Conservation (phyloP, 257 asterid genomes). For the Anisodus tanguticus region DNA sequence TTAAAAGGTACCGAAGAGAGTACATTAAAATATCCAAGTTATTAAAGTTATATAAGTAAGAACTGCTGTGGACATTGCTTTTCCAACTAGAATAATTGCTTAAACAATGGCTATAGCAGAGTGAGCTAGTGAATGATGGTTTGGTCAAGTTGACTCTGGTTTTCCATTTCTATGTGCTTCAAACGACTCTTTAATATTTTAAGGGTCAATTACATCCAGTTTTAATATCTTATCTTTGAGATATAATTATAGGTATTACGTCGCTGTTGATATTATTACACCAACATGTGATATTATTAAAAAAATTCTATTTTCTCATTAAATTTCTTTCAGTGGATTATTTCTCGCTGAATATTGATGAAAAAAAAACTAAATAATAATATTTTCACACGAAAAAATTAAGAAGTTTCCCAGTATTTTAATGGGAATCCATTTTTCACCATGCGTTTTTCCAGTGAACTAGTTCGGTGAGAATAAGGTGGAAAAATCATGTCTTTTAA, state of each 20-base stretch:
- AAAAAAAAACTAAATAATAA: too few species aligned
- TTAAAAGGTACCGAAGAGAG: too few species aligned
- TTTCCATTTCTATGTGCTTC: constrained; percentile 10
- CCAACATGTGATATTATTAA: neutral
- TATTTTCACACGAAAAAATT: too few species aligned
- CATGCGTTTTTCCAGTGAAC: too few species aligned
- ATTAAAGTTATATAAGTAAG: neutral
- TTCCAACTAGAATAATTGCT: neutral
- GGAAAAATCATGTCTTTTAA: too few species aligned
- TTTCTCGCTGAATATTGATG: too few species aligned
- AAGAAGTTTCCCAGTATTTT: too few species aligned
- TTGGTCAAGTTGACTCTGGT: neutral
- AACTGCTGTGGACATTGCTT: neutral
- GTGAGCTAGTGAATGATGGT: neutral
- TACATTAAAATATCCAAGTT: neutral
- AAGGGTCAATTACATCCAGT: neutral
- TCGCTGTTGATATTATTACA: neutral
- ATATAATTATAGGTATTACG: neutral
- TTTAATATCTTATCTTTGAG: constrained; percentile 9
- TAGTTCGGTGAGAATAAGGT: too few species aligned
- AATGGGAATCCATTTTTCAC: too few species aligned
- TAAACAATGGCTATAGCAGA: neutral
- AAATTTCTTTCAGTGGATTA: too few species aligned
- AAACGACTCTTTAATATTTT: neutral
- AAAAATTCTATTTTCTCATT: too few species aligned